Evolutionary conservation across 2,329 filamentous ascomycete genomes (phyloP), one percentile per base, ranked within the genome.

Genomic region (Neonectria magnoliae): DNA sequence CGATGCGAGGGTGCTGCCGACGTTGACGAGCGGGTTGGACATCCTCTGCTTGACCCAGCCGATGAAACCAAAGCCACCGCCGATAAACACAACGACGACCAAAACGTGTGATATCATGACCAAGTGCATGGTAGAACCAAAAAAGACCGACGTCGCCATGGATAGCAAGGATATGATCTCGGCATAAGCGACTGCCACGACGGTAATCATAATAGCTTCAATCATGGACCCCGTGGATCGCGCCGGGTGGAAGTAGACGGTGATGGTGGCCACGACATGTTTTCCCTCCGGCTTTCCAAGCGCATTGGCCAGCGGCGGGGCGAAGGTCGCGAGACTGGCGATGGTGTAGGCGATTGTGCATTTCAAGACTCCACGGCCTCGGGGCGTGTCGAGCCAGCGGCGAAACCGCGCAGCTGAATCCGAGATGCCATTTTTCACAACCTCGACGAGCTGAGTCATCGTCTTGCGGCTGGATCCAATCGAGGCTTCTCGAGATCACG

Each of bases 171-270:
- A 93, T 27, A 98, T 82, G 18, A 93, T 81, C 67, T 81, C 79
- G 0, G 80, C 80, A 44, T 97, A 98, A 25, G 90, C 80, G 67
- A 97, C 93, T 0, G 93, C 94, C 13, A 91, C 84, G 18, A 92
- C 81, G 4, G 93, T 93, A 54, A 96, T 88, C 14, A 94, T 80
- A 13, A 91, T 88, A 3, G 94, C 94, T 78, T 97, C 93, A 60
- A 93, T 87, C 93, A 98, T 97, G 66, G 93, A 96, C 0, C 95
- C 95, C 9, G 90, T 88, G 16, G 93, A 93, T 58, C 95, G 86
- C 1, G 93, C 93, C 1, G 95, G 94, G 76, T 98, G 94, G 73
- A 98, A 98, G 75, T 97, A 98, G 9, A 98, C 94, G 0, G 93
- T 97, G 57, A 98, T 90, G 1, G 95, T 98, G 36, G 94, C 94